Percentiles rank a stretch among this genome's conserved stretches.
phyloP scores from a whole-genome alignment of 148 eudicot species.

The Spergularia marina region DNA sequence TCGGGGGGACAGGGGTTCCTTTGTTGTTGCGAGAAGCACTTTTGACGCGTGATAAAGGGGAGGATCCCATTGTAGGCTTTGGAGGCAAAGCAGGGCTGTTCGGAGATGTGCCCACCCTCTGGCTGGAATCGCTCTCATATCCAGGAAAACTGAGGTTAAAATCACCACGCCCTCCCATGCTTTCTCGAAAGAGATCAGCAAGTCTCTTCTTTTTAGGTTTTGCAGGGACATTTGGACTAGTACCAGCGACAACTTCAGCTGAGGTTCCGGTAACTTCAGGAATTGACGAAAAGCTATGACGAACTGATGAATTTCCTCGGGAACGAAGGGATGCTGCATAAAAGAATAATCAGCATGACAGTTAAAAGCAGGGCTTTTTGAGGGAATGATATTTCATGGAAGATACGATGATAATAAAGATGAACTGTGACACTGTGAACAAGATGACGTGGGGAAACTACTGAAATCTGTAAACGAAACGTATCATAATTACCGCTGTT shows the following conservation, averaged over 20 bases:
- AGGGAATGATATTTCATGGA: background rate
- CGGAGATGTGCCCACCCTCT: conserved; percentile 12
- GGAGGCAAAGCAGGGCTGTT: conserved; percentile 22
- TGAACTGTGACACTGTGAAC: background rate
- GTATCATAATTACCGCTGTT: conserved; percentile 19
- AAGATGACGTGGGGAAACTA: background rate
- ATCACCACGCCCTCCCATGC: conserved; percentile 36
- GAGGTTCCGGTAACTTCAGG: conserved; percentile 1
- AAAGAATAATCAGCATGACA: background rate
- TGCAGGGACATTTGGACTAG: conserved; percentile 25
- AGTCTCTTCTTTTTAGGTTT: conserved; percentile 44
- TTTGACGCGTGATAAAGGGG: conserved; percentile 28
- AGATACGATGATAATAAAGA: background rate
- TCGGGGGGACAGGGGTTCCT: conserved; percentile 35
- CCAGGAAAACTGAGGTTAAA: conserved; percentile 13
- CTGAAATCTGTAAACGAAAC: background rate
- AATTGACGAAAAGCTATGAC: conserved; percentile 24
- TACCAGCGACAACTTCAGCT: conserved; percentile 6
- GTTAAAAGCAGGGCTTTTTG: background rate
- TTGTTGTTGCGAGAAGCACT: conserved; percentile 30
- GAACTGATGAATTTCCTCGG: conserved; percentile 24
- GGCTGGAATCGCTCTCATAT: conserved; percentile 16
- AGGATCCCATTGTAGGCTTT: conserved; percentile 29
- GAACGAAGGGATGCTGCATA: conserved; percentile 27
- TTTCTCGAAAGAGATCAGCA: conserved; percentile 62